A percentile compares a stretch with the other conserved stretches of the same genome.
phyloP scores from a whole-genome alignment of 2,329 filamentous ascomycete species.

The Fusarium continuum region DNA sequence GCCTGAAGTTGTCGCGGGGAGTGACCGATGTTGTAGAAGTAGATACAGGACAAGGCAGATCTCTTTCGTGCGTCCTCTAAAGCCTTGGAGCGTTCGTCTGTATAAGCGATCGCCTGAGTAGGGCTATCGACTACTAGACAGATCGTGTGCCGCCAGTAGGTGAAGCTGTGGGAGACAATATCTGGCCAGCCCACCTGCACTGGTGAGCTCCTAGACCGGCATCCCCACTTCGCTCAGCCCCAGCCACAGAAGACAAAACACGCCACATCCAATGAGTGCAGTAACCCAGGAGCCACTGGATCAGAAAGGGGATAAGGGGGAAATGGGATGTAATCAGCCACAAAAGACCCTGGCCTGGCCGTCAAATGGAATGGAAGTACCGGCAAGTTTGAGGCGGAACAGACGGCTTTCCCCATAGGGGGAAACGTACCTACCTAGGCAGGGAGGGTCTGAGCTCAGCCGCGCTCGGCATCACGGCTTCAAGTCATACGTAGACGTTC shows the following conservation, averaged over 20 bases:
- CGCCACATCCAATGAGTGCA: conserved; percentile 10
- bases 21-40: background rate
- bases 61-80: background rate
- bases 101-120: background rate
- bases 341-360: conserved; percentile 35
- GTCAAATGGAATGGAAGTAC: conserved; percentile 14
- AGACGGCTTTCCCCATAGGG: conserved; percentile 30
- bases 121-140: background rate
- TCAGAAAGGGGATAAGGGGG: conserved; percentile 21
- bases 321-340: conserved; percentile 32
- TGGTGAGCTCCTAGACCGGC: conserved; percentile 26
- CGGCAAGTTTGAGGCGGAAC: conserved; percentile 14
- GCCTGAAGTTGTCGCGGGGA: background rate
- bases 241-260: conserved; percentile 14
- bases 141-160: background rate
- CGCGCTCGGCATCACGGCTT: conserved; percentile 46
- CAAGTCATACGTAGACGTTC: conserved; percentile 40
- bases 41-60: background rate
- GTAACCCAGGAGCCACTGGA: background rate
- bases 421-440: too few species aligned
- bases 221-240: conserved; percentile 11
- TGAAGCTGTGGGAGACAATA: conserved; percentile 30
- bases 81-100: background rate
- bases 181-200: conserved; percentile 35
- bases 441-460: conserved; percentile 39